Evolutionary conservation across 805 yeast species (phyloP), one percentile per base, ranked within the genome.

Genomic region (Ogataea thermomethanolica): DNA sequence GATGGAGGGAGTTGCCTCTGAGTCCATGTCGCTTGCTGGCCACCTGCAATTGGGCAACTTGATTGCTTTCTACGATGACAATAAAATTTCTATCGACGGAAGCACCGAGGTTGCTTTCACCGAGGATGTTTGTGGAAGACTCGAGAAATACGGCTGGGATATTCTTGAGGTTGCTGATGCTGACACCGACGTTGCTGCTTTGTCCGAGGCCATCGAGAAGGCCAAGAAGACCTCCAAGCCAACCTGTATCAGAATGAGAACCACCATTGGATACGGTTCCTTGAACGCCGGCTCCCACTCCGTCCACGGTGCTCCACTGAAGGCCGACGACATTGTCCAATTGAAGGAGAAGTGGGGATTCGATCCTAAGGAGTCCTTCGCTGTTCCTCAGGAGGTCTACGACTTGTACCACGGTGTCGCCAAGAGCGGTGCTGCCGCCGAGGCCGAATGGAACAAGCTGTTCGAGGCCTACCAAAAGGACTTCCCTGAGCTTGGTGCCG

Each of bases 71-170:
- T 91, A 90, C 79, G 99, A 91, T 66, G 96, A 89, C 74, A 91
- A 91, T 82, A 82, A 81, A 64, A 90, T 91, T 75, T 84, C 98
- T 58, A 91, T 91, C 64, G 99, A 91, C 66, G 99, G 99, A 74
- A 71, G 75, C 69, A 91, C 95, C 60, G 73, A 78, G 50, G 80
- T 81, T 46, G 87, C 97, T 45, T 90, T 91, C 79, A 87, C 96
- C 49, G 98, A 91, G 73, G 86, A 91, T 63, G 97, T 91, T 39
- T 61, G 74, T 53, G 74, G 73, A 64, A 81, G 97, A 71, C 83
- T 84, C 65, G 82, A 81, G 73, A 76, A 96, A 43, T 93, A 91
- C 69, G 97, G 96, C 54, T 91, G 98, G 98, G 84, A 91, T 71
- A 76, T 83, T 29, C 46, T 84, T 50, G 71, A 76, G 66, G 90